A percentile compares a stretch with the other conserved stretches of the same genome.
Conservation (phyloP, 139 green algal genomes). For the Desmodesmus armatus region DNA sequence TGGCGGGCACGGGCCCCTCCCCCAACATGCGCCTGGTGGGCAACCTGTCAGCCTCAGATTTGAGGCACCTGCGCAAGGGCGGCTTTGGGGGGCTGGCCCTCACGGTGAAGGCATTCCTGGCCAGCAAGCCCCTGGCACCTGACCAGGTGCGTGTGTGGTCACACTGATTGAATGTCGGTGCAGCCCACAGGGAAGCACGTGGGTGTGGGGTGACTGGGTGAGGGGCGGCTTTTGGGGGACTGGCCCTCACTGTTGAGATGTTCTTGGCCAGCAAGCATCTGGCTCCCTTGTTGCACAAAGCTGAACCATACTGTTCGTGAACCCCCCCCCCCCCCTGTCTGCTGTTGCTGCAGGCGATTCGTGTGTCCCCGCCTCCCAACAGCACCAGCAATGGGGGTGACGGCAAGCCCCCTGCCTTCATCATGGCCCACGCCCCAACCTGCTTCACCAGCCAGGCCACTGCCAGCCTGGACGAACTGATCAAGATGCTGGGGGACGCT, state of each 20-base stretch:
- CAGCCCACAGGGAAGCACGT: too few relatives aligned
- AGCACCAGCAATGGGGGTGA: neutral
- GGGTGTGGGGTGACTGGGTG: too few relatives aligned
- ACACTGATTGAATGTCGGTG: neutral
- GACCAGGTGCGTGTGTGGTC: constrained; percentile 12
- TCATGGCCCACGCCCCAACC: constrained; percentile 33
- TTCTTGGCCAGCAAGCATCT: too few relatives aligned
- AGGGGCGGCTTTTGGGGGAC: too few relatives aligned
- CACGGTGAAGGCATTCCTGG: constrained; percentile 54
- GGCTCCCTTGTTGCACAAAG: neutral
- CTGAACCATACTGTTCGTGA: neutral
- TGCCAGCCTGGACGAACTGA: constrained; percentile 32
- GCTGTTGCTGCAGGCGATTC: constrained; percentile 23
- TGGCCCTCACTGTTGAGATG: too few relatives aligned
- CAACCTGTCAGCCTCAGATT: constrained; percentile 56
- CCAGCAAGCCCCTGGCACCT: constrained; percentile 31
- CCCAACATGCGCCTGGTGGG: constrained; percentile 53
- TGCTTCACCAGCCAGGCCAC: constrained; percentile 36
- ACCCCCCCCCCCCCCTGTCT: neutral
- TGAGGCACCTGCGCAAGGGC: constrained; percentile 47
- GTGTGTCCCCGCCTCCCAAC: neutral
- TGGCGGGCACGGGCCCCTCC: neutral
- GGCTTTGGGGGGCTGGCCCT: constrained; percentile 57
- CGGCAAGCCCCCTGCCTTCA: neutral
- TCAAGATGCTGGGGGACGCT: constrained; percentile 17